A percentile compares a stretch with the other conserved stretches of the same genome.
These are phyloP conservation scores for Tricholoma hemisulphureum DNA, from an alignment of 768 basidiomycete species.

Conservation along the genomic window DNA sequence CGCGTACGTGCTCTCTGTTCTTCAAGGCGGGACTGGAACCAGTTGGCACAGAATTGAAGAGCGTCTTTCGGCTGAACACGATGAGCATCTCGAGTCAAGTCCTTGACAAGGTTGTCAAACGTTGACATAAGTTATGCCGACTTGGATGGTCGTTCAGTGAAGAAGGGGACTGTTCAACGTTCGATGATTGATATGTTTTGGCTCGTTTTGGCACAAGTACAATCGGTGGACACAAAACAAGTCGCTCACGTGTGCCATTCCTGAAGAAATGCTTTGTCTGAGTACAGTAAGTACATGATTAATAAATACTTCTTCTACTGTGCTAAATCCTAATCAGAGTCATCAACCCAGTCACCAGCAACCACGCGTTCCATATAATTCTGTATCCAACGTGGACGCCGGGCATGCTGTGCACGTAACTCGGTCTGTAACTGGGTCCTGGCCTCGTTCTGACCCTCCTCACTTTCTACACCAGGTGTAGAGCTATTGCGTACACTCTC, in stretches of 20 bases:
- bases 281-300: conserved; percentile 23
- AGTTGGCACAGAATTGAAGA: conserved; percentile 90
- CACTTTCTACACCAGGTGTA: conserved; percentile 27
- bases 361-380: conserved; percentile 65
- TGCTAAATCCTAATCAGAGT: conserved; percentile 44
- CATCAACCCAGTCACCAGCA: conserved; percentile 67
- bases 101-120: conserved; percentile 77
- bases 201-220: conserved; percentile 1
- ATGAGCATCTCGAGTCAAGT: conserved; percentile 82
- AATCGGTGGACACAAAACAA: background rate
- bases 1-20: conserved; percentile 78
- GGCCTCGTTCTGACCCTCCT: conserved; percentile 25
- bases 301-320: conserved; percentile 12
- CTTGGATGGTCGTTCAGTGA: background rate
- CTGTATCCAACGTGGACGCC: conserved; percentile 60
- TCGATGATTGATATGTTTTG: conserved; percentile 2
- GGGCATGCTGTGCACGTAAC: conserved; percentile 47
- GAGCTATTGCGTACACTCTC: conserved; percentile 43
- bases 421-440: conserved; percentile 41
- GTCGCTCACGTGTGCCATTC: conserved; percentile 1
- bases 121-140: conserved; percentile 51
- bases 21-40: conserved; percentile 88
- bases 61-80: conserved; percentile 88
- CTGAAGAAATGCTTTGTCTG: background rate
- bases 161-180: conserved; percentile 19